These are phyloP conservation scores for Aspergillus nomiae DNA, from an alignment of 2,329 filamentous ascomycete species.

Conservation along the genomic window DNA sequence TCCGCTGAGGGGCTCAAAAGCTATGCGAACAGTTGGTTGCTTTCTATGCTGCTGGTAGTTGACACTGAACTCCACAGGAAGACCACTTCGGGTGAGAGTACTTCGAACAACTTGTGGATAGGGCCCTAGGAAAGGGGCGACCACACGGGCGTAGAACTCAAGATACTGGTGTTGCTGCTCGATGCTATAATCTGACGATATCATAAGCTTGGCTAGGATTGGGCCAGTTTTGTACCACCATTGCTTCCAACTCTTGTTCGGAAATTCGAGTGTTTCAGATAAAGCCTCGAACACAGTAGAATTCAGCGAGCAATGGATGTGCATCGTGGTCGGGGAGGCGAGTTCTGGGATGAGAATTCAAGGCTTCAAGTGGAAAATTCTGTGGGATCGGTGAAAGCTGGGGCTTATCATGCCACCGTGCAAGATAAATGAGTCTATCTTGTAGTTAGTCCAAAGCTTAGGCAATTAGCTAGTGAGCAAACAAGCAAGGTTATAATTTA, in stretches of 20 bases:
- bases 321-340: not conserved
- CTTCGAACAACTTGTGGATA: constrained; percentile 16
- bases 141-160: not conserved
- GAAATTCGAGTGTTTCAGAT: not conserved
- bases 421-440: not conserved
- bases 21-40: constrained; percentile 16
- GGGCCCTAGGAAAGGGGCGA: constrained; percentile 18
- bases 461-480: not conserved
- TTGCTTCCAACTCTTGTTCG: not conserved
- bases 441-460: not conserved
- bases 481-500: not conserved
- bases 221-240: constrained; percentile 2
- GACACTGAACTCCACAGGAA: constrained; percentile 23
- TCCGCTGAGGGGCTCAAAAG: constrained; percentile 12
- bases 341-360: not conserved
- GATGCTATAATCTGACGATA: not conserved
- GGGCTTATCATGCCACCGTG: not conserved
- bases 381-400: not conserved
- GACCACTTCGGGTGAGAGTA: constrained; percentile 19
- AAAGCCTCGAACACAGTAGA: not conserved
- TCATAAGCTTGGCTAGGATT: not conserved
- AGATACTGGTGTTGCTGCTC: not conserved
- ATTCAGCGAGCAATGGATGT: not conserved
- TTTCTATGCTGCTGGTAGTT: constrained; percentile 20
- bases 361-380: not conserved